Evolutionary conservation across 495 filamentous ascomycete genomes (phyloP).

Genomic region (Trichocladium uniseriatum): DNA sequence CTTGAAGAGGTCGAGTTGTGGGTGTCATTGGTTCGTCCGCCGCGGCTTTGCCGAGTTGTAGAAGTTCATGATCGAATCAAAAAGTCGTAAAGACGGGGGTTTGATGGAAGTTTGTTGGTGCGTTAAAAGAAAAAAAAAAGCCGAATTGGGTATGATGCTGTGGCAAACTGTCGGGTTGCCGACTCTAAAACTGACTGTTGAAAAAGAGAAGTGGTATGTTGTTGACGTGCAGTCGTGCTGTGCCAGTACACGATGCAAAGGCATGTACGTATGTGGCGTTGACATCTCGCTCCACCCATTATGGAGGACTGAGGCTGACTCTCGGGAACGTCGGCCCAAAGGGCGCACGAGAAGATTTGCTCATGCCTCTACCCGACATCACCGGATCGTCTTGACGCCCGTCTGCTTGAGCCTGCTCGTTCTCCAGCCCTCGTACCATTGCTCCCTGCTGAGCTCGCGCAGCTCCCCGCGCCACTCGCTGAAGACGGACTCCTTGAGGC

Average conservation of each 20-base stretch:
- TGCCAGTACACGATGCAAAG: not conserved
- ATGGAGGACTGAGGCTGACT: not conserved
- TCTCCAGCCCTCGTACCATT: conserved; percentile 96
- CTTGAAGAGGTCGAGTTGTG: not conserved
- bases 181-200: not conserved
- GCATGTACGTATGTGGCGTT: not conserved
- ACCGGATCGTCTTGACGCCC: conserved; percentile 21
- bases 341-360: not conserved
- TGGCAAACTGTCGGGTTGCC: not conserved
- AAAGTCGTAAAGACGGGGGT: conserved; percentile 3
- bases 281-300: not conserved
- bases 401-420: conserved; percentile 51
- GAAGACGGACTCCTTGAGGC: conserved; percentile 84
- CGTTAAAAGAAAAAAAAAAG: conserved; percentile 8
- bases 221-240: not conserved
- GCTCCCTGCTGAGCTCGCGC: conserved; percentile 80
- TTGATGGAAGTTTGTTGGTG: not conserved
- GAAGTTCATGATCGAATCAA: conserved; percentile 1
- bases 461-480: conserved; percentile 86
- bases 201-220: not conserved
- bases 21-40: not conserved
- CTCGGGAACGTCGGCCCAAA: not conserved
- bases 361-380: not conserved
- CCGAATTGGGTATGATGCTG: conserved; percentile 16
- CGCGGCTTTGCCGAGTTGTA: not conserved